Base-by-base conservation (phyloP, 495 filamentous ascomycete species). In the Clohesyomyces aquaticus region DNA sequence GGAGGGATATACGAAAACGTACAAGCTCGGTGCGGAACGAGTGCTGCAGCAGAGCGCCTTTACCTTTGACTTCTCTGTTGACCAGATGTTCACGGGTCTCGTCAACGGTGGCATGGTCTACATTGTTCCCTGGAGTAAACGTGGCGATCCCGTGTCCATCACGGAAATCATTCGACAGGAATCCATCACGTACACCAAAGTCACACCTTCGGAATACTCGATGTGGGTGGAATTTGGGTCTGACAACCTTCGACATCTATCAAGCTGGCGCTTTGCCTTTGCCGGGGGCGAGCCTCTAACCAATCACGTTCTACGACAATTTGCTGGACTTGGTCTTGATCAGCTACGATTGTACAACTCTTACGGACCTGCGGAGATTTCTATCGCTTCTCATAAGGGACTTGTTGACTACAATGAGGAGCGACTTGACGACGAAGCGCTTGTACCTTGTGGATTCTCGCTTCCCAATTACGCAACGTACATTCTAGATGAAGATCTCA, bases 291-390 rank as follows among this genome's bases (percentile, higher is more conserved):
- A 63, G 27, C 21, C 2, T 4, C 3, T 23, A 1, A 29, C 32
- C 18, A 9, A 35, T 2, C 1, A 3, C 2, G 1, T 63, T 2
- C 1, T 55, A 4, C 14, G 55, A 3, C 9, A 63, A 35, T 63
- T 63, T 23, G 22, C 3, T 2, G 1, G 11, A 1, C 26, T 63
- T 18, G 29, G 3, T 3, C 18, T 63, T 9, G n/a, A 35, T 19
- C 11, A 32, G 14, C 6, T 55, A 1, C 32, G 42, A 10, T 1
- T 63, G 10, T 16, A 47, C 38, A 63, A 63, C 26, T 28, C n/a
- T 38, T 63, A 63, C 35, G 59, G 59, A 1, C 59, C 59, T 3
- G 35, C 59, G 1, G 59, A 63, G 45, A 48, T 27, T 32, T 29
- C 59, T 16, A 32, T 56, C 2, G n/a, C 53, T 23, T 3, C 3